A percentile compares a stretch with the other conserved stretches of the same genome.
Conservation (phyloP, 306 rosid genomes). For the Lotus japonicus region DNA sequence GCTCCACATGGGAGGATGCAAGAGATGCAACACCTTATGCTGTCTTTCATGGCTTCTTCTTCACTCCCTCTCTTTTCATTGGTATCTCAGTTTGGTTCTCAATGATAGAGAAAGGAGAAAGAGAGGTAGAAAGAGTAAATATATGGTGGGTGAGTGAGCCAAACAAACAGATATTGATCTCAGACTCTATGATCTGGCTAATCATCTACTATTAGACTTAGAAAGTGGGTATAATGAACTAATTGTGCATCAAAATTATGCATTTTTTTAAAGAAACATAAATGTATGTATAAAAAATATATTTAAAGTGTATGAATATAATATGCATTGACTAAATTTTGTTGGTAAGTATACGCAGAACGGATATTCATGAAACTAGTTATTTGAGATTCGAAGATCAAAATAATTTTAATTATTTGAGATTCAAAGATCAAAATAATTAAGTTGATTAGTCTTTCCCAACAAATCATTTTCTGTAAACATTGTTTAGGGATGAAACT, state of each 20-base stretch:
- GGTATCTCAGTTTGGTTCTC: conserved; percentile 22
- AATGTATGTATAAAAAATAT: not conserved
- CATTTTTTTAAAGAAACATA: not conserved
- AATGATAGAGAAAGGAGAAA: conserved; percentile 19
- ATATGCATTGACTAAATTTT: not conserved
- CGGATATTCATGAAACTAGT: too few relatives aligned
- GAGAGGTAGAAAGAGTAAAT: not conserved
- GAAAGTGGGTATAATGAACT: not conserved
- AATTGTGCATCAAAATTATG: not conserved
- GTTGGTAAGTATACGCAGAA: too few relatives aligned
- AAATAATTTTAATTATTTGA: too few relatives aligned
- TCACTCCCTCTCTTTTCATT: not conserved
- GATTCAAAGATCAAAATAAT: too few relatives aligned
- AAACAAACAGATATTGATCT: too few relatives aligned
- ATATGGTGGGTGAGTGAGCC: not conserved
- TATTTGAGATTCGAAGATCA: too few relatives aligned
- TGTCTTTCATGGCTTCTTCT: conserved; percentile 39
- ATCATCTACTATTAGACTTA: too few relatives aligned
- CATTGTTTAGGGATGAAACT: too few relatives aligned
- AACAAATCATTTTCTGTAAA: too few relatives aligned
- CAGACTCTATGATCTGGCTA: too few relatives aligned
- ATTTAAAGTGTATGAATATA: not conserved
- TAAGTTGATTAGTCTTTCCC: too few relatives aligned
- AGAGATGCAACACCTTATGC: conserved; percentile 69
- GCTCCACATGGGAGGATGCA: conserved; percentile 90